Evolutionary conservation across 2,329 filamentous ascomycete species (phyloP), one percentile per base, ranked within the genome.

Genomic region (Neocatenulostroma microsporum): DNA sequence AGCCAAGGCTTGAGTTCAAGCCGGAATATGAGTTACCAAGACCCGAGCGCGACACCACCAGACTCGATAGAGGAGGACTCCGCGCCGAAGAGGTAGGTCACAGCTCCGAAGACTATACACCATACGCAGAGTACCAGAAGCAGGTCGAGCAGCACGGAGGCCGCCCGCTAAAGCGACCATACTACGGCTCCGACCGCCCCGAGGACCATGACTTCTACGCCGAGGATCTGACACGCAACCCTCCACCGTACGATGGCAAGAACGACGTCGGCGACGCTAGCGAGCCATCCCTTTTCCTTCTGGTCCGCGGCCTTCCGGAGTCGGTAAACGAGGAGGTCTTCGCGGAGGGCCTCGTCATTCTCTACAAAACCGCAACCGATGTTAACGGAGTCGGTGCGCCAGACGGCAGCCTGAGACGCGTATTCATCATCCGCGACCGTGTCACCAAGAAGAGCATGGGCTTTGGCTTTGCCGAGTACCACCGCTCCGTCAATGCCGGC

Each of bases 401-500:
- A 39, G 77, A 80, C 21, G 78, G 80, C 14, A 85, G 83, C n/a
- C 64, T 93, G 7, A 76, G 82, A 43, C 77, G 85, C 34, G 77
- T 91, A 2, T 75, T 91, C 42, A 64, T 93, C 18, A 79, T 91
- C 51, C 76, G 85, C 37, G 82, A 89, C 54, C 72, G 78, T 29
- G 70, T 69, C 42, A 81, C 72, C 3, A 74, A 84, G 37, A 79
- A 84, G 42, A 85, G 80, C 34, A 84, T 83, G 70, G 76, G 80
- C 47, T 93, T 85, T 50, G 85, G 84, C 0, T 93, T 93, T 60
- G 85, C 80, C 1, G 85, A 93, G 58, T 93, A 88, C 55, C 80
- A 76, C 50, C 82, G 76, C 0, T 67, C 85, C 13, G 77, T 82
- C 48, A 68, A 91, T 57, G 83, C 85, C 2, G 73, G 79, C 56